Evolutionary conservation across 352 stramenopile species (phyloP).

Genomic region (Blastocystis sp.): DNA sequence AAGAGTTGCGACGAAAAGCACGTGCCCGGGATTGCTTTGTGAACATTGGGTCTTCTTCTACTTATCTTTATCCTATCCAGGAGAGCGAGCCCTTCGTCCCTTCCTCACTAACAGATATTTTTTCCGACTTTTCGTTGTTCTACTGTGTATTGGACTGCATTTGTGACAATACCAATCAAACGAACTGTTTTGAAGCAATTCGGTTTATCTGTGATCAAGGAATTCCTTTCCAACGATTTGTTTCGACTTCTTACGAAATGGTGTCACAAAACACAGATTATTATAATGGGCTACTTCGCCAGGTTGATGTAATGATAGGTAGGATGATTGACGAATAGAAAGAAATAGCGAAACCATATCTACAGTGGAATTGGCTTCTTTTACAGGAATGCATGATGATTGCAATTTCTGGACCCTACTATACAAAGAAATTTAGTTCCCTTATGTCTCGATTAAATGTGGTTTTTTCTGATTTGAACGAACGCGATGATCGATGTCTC

Average conservation of each 20-base stretch:
- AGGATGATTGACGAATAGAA: neutral
- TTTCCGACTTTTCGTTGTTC: constrained; percentile 19
- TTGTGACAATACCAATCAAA: neutral
- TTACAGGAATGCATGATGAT: constrained; percentile 27
- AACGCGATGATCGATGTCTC: neutral
- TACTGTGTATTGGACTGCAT: constrained; percentile 31
- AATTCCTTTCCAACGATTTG: constrained; percentile 34
- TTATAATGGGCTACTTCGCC: neutral
- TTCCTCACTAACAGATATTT: neutral
- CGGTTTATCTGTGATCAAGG: constrained; percentile 19
- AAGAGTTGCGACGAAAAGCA: constrained; percentile 14
- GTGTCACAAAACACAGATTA: neutral
- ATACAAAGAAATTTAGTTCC: neutral
- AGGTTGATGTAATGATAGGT: neutral
- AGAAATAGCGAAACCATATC: neutral
- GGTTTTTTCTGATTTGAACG: neutral
- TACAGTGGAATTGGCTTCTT: neutral
- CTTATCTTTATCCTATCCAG: constrained; percentile 28
- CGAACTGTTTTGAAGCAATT: neutral
- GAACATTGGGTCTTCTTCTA: neutral
- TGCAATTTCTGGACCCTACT: neutral
- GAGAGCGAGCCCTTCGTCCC: constrained; percentile 34
- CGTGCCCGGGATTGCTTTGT: neutral
- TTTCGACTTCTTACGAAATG: neutral
- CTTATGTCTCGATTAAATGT: neutral